These are phyloP conservation scores for Candida multigemmis DNA, from an alignment of 805 yeast species.

Conservation along the genomic window DNA sequence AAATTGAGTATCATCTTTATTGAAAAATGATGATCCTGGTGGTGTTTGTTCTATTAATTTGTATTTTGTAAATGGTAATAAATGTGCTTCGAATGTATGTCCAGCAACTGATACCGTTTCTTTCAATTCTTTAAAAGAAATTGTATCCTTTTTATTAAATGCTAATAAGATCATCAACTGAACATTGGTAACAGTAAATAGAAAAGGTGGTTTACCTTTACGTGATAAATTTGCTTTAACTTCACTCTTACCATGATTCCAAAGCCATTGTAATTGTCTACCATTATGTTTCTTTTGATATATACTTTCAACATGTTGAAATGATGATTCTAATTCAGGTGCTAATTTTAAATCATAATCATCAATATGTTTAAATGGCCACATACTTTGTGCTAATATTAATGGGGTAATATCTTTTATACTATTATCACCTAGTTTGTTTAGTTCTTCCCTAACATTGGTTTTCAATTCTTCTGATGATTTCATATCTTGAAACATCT, in stretches of 20 bases:
- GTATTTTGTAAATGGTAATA: conserved; percentile 71
- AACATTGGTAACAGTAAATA: conserved; percentile 71
- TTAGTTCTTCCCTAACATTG: conserved; percentile 39
- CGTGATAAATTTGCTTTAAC: conserved; percentile 76
- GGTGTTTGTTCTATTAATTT: conserved; percentile 65
- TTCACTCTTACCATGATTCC: conserved; percentile 92
- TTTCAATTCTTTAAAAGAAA: conserved; percentile 50
- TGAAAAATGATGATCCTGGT: conserved; percentile 44
- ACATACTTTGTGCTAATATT: conserved; percentile 79
- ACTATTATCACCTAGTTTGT: conserved; percentile 12
- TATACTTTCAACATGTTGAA: conserved; percentile 56
- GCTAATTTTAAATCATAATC: conserved; percentile 52
- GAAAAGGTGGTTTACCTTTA: conserved; percentile 73
- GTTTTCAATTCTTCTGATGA: conserved; percentile 68
- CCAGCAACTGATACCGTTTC: conserved; percentile 61
- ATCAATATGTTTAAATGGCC: conserved; percentile 58
- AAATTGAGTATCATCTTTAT: conserved; percentile 41
- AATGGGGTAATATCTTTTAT: conserved; percentile 55
- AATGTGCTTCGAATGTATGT: conserved; percentile 63
- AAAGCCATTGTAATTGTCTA: conserved; percentile 87
- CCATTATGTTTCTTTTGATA: conserved; percentile 77
- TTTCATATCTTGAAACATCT: conserved; percentile 92
- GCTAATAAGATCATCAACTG: conserved; percentile 83
- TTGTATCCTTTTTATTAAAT: conserved; percentile 62
- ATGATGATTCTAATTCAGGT: conserved; percentile 50